Evolutionary conservation across 2,329 filamentous ascomycete genomes (phyloP).

Genomic region (Xylariomycetidae sp.): DNA sequence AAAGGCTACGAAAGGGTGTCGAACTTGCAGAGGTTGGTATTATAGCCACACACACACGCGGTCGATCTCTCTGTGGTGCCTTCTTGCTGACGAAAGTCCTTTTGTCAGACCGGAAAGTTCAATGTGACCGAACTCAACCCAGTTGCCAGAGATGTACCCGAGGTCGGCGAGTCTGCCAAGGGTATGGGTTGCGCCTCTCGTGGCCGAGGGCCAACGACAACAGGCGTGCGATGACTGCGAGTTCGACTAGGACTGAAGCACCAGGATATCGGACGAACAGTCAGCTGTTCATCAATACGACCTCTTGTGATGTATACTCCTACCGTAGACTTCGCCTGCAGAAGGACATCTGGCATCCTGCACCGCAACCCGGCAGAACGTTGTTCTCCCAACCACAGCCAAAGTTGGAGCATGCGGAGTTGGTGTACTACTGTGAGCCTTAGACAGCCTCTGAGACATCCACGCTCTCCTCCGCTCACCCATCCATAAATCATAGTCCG

Average conservation of each 20-base stretch:
- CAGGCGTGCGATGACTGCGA: constrained; percentile 15
- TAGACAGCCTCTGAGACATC: background rate
- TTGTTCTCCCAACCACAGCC: constrained; percentile 3
- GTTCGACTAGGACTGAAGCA: background rate
- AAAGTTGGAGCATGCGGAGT: constrained; percentile 6
- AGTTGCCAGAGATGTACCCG: constrained; percentile 16
- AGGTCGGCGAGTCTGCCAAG: constrained; percentile 17
- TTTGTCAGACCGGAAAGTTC: too few relatives aligned
- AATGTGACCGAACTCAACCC: constrained; percentile 17
- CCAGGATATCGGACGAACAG: background rate
- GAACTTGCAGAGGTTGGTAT: too few relatives aligned
- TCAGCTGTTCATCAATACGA: constrained; percentile 18
- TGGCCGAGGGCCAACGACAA: constrained; percentile 23
- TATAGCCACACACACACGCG: too few relatives aligned
- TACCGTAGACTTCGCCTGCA: constrained; percentile 8
- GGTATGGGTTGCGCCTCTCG: constrained; percentile 23
- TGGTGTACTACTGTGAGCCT: constrained; percentile 14
- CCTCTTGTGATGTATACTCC: constrained; percentile 16
- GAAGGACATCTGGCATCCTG: background rate
- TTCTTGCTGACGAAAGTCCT: too few relatives aligned
- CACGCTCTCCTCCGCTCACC: too few relatives aligned
- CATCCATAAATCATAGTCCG: constrained; percentile 11
- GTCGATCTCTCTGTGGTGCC: too few relatives aligned
- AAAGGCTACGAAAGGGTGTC: too few relatives aligned
- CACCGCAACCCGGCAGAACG: background rate